Base-by-base conservation (phyloP, 129 eudicot genomes). In the Flaveria bidentis region DNA sequence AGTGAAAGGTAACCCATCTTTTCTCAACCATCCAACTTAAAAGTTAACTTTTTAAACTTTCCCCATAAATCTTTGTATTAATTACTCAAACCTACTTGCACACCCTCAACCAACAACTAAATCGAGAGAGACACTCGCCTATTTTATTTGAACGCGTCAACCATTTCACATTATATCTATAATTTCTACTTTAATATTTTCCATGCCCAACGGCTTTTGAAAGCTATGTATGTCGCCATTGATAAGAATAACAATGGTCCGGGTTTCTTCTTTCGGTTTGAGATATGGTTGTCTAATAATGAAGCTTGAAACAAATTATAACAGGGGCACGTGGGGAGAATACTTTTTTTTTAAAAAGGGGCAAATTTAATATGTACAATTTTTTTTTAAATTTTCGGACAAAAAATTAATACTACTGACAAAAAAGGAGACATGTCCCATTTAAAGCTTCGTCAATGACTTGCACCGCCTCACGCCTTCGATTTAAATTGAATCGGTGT, bases 111-210 rank as follows among this genome's bases (percentile, higher is more conserved):
- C 23, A 9, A 57, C 77, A 73, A 11, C 68, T 57, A 73, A 14
- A 18, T 73, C 55, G 77, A 73, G 68, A 57, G 39, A 73, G 68
- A 73, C 77, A 73, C 50, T 73, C 41, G 55, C 58, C 77, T 22
- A 14, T 17, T 45, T 68, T 42, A n/a, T 42, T 41, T 67, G 23
- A 44, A 46, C 20, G 5, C 36, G 20, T 68, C 56, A 68, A 73
- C 77, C 42, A 12, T 57, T 44, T 41, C 52, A 67, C 72, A 17
- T 16, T 36, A 67, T 22, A 23, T 60, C 39, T 60, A 23, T 60
- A 36, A 23, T 60, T 60, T 60, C 11, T 23, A 11, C 41, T 60
- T 60, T 10, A 57, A 22, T 57, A 22, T 18, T 22, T 23, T 57
- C 16, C 30, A 9, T 18, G 12, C 64, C 33, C 30, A 57, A 9